Evolutionary conservation across 1,284 basidiomycete genomes (phyloP), one percentile per base, ranked within the genome.

Genomic region (Tilletia indica): DNA sequence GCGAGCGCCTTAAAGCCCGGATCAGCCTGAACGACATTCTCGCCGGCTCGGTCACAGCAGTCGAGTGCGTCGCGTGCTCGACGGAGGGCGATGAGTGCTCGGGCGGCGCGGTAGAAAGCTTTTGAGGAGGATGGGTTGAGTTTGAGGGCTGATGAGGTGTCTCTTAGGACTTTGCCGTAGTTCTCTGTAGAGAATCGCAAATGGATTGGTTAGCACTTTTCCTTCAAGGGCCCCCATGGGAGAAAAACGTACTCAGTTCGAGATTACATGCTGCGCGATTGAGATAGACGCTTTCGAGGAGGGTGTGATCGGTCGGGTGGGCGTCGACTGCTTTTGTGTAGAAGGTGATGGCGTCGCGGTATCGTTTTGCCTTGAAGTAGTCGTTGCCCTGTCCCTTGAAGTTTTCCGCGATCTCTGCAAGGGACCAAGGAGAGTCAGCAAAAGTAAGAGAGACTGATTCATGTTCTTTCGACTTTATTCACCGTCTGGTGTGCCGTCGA

Each of bases 321-420:
- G 92, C 92, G 67, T 96, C 91, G 39, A 99, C 82, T 0, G 91
- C 96, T 82, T 96, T 92, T 0, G 91, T 90, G 85, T 98, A 99
- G 83, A 98, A 97, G 0, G 90, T 89, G 11, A 91, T 77, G 1
- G 96, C 96, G 83, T 99, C 95, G 39, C 91, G 88, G 85, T 90
- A 93, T 66, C 93, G 89, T 82, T 92, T 93, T 31, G 91, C 91
- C 74, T 90, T 90, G 86, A 93, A 97, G 80, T 97, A 94, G 71
- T 94, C 93, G 84, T 97, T 97, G 2, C 94, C 96, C 84, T 97
- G 93, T 70, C 92, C 89, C 85, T 97, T 97, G 86, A 97, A 97
- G 83, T 93, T 95, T 74, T 89, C 87, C 0, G 95, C 93, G 76
- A 93, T 88, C 85, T 99, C 96, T 96, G 68, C 14, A 45, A 11